Percentiles rank a stretch among this genome's conserved stretches.
These are phyloP conservation scores for Kodamaea hsintzibuensis DNA, from an alignment of 805 yeast species.

Conservation along the genomic window DNA sequence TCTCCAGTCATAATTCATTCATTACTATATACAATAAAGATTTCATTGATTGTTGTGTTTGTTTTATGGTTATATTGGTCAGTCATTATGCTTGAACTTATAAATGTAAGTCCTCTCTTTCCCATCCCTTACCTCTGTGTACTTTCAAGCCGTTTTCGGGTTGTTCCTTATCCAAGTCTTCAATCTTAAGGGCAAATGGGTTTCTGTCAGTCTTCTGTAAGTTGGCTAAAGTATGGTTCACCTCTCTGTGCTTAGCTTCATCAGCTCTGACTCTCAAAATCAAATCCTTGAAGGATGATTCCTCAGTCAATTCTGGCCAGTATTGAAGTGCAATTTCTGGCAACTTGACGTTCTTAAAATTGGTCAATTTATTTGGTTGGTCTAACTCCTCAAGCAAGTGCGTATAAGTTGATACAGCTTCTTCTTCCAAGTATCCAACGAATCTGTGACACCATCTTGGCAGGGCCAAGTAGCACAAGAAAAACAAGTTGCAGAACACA, in stretches of 20 bases:
- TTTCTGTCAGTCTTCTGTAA: constrained; percentile 61
- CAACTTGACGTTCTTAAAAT: constrained; percentile 43
- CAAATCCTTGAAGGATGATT: constrained; percentile 59
- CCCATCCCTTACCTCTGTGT: constrained; percentile 42
- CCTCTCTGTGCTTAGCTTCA: constrained; percentile 79
- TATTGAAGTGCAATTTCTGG: constrained; percentile 65
- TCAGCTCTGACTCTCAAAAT: constrained; percentile 68
- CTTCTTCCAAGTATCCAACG: constrained; percentile 78
- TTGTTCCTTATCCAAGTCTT: constrained; percentile 36
- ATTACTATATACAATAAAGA: background rate
- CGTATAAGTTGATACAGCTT: constrained; percentile 69
- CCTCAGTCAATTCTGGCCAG: constrained; percentile 55
- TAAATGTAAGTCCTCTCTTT: constrained; percentile 36
- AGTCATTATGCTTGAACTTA: constrained; percentile 4
- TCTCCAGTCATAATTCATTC: background rate
- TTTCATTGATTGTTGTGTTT: no score
- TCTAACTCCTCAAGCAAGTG: constrained; percentile 56
- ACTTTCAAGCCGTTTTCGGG: constrained; percentile 38
- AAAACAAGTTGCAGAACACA: constrained; percentile 65
- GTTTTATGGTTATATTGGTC: no score
- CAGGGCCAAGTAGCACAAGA: constrained; percentile 54
- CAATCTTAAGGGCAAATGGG: constrained; percentile 57
- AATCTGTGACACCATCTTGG: constrained; percentile 73
- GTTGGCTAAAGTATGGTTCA: constrained; percentile 74
- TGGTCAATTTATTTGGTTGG: constrained; percentile 50